Evolutionary conservation across 129 eudicot species (phyloP), one percentile per base, ranked within the genome.

Genomic region (Daucus carota): DNA sequence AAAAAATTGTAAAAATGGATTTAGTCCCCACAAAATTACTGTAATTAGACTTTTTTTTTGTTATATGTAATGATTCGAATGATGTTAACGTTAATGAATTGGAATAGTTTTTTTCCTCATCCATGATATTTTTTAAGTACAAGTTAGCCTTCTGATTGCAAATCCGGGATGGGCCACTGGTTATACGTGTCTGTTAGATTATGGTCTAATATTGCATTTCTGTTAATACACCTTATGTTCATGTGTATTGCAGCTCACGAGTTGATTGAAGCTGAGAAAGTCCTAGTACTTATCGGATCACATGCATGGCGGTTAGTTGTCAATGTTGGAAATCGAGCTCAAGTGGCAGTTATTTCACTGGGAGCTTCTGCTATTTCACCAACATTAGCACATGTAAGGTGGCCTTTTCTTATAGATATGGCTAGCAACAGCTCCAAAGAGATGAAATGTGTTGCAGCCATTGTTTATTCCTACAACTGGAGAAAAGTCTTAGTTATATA

Each of bases 351-450:
- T 20, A 44, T 83, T 41, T 74, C 86, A 68, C 70, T 83, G 32
- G 80, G 75, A 54, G 65, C 76, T 24, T 38, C 73, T 1, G 73
- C 73, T 11, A 44, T 16, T 46, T 36, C 71, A 57, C 71, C 29
- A 67, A 38, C 32, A 14, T 18, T 74, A 13, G 31, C 20, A 70
- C 74, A 70, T 2, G 11, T 22, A n/a, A 70, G 74, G 74, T 88
- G 93, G 93, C 90, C 90, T 62, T 86, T 84, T 50, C 46, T 86
- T 76, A 75, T 88, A 59, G 90, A 86, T 72, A 88, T 86, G 86
- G 70, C 81, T 14, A 54, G 79, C 59, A 70, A 78, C 65, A 75
- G 72, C 38, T 74, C 70, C 0, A 77, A 79, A 17, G 88, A 88
- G 75, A 75, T 88, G 76, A 75, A 32, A 17, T 70, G 88, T 40